Evolutionary conservation across 1,139 yeast genomes (phyloP), one percentile per base, ranked within the genome.

Genomic region (Spencermartinsiella ligniputridi): DNA sequence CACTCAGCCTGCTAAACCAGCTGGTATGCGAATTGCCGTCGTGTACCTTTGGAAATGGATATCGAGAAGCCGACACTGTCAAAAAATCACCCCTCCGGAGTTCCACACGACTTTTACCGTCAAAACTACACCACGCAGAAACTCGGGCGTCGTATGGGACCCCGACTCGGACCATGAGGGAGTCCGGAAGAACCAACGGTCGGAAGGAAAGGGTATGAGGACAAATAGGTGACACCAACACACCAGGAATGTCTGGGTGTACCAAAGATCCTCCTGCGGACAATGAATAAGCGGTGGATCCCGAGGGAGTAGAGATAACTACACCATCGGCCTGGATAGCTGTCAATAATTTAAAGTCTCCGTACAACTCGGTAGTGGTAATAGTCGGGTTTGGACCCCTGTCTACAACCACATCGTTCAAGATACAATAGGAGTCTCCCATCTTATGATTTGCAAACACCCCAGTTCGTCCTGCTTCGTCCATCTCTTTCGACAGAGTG

Each of bases 241-340:
- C 81, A 42, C 92, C 88, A 6, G 89, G 88, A 11, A 87, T 86
- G 47, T 80, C 78, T 0, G 96, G 96, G 58, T 88, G 95, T 3
- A 85, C 89, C 39, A 88, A 77, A 8, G 95, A 81, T 1, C 96
- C 96, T 3, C 96, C 96, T 0, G 95, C 83, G 13, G 88, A 79
- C 47, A 88, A 70, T 0, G 95, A 84, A 63, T 88, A 88, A 0
- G 96, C 96, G 0, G 96, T 88, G 3, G 95, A 86, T 0, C 96
- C 96, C 1, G 95, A 85, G 12, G 96, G 96, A 0, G 96, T 84
- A 11, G 94, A 79, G 46, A 86, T 80, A 6, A 84, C 83, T 9
- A 87, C 71, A 1, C 96, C 96, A 62, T 88, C 96, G 0, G 94
- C 95, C 16, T 85, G 84, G 30, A 92, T 83, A n/a, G 88, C 76